Evolutionary conservation across 352 stramenopile genomes (phyloP), one percentile per base, ranked within the genome.

Genomic region (Nothophytophthora sp.): DNA sequence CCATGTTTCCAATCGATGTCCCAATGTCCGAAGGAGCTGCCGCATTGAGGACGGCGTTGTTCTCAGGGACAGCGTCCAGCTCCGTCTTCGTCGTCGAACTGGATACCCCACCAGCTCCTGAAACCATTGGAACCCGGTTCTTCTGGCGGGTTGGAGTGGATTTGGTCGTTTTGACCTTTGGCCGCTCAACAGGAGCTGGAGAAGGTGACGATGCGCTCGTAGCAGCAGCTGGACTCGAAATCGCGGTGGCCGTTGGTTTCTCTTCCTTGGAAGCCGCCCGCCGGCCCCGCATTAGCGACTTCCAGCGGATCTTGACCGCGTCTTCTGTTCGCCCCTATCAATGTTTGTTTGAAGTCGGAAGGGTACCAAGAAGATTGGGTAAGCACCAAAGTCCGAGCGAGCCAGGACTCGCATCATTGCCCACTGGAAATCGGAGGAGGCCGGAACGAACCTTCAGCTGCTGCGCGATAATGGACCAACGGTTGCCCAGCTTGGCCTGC

Each of bases 261-360:
- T 86, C 75, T 50, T 91, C 81, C 61, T 88, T 91, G 5, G 71
- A 78, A 4, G 75, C 72, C 37, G 82, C 77, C 25, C 82, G 78
- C 1, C 81, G 74, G 12, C 82, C 84, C 27, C 85, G 66, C 85
- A 93, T 95, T 2, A 96, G 65, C 19, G 86, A 95, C 55, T 97
- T 97, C 90, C 90, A 97, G 8, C 88, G 81, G 42, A 97, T 98
- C 70, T 98, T 98, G 3, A 98, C 88, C 6, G 86, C 85, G 46
- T 98, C 95, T 67, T 97, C 91, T 2, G 89, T 97, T 55, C 92
- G 79, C 9, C 92, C 92, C 71, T 93, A n/a, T n/a, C n/a, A n/a
- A n/a, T n/a, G n/a, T n/a, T n/a, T n/a, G n/a, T n/a, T 45, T 33
- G 12, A 11, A 24, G 38, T 30, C 19, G 3, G 44, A 19, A 40